Conservation (phyloP, 2,329 filamentous ascomycete species). For the Verticillium tricorpus region DNA sequence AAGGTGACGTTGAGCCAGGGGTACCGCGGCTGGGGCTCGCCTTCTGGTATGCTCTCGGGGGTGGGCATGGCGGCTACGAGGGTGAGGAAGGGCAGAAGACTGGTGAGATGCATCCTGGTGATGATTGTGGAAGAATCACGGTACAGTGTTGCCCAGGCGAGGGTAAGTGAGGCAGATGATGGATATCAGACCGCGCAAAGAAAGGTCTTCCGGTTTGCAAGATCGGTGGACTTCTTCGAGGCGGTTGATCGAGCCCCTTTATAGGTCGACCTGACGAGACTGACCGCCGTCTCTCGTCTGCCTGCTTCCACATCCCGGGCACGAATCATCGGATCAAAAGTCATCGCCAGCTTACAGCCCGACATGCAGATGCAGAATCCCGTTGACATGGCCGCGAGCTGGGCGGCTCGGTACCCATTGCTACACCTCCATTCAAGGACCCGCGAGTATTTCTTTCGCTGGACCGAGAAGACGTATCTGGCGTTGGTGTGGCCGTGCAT, state of each 20-base stretch:
- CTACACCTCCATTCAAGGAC: not conserved
- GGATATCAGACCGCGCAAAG: too few species aligned
- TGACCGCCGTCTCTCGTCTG: not conserved
- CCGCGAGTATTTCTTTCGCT: not conserved
- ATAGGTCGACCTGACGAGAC: not conserved
- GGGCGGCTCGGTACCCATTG: not conserved
- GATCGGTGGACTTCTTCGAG: too few species aligned
- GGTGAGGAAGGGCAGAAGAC: not conserved
- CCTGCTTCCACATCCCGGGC: not conserved
- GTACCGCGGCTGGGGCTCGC: not conserved
- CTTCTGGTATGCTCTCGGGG: not conserved
- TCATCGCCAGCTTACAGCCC: not conserved
- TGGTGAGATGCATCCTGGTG: conserved; percentile 1
- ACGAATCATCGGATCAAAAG: not conserved
- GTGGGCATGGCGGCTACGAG: conserved; percentile 4
- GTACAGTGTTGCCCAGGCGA: not conserved
- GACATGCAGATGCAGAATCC: not conserved
- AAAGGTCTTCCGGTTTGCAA: too few species aligned
- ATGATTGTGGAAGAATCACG: not conserved
- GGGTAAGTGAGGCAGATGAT: not conserved
- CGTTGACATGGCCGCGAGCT: not conserved
- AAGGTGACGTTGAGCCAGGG: conserved; percentile 11
- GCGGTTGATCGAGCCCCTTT: not conserved
- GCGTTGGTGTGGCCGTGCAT: too few species aligned
- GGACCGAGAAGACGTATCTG: not conserved